These are phyloP conservation scores for Rhipidocladum racemiflorum DNA, from an alignment of 176 grass and related monocot genomes.

Conservation along the genomic window DNA sequence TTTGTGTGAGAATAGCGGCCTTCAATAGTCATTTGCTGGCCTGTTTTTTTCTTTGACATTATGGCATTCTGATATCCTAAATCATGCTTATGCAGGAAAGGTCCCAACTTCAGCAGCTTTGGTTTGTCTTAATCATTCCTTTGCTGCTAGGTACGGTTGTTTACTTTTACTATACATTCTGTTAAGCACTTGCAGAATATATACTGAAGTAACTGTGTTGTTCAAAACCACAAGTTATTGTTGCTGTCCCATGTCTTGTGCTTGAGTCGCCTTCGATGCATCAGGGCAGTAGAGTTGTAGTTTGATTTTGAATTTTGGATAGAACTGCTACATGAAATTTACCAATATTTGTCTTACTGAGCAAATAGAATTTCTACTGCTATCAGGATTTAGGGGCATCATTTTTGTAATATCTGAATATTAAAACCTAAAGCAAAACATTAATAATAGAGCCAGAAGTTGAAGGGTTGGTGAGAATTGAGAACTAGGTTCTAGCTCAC, in stretches of 20 bases:
- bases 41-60: not conserved
- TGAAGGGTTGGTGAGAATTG: slow-evolving; percentile 21
- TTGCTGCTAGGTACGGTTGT: not conserved
- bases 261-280: not conserved
- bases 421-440: not conserved
- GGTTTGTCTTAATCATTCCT: not conserved
- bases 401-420: not conserved
- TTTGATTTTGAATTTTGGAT: slow-evolving; percentile 5
- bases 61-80: not conserved
- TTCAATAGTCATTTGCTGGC: not conserved
- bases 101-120: not conserved
- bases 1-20: not conserved
- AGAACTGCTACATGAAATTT: not conserved
- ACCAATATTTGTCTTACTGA: not conserved
- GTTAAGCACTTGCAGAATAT: not conserved
- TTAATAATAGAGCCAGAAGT: not conserved
- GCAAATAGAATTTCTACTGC: not conserved
- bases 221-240: not conserved
- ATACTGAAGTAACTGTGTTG: not conserved
- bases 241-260: not conserved
- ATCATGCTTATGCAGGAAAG: slow-evolving; percentile 1
- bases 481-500: slow-evolving; percentile 9
- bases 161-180: not conserved
- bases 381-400: not conserved
- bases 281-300: not conserved